Evolutionary conservation across 306 rosid genomes (phyloP).

Genomic region (Hippophae tibetana): DNA sequence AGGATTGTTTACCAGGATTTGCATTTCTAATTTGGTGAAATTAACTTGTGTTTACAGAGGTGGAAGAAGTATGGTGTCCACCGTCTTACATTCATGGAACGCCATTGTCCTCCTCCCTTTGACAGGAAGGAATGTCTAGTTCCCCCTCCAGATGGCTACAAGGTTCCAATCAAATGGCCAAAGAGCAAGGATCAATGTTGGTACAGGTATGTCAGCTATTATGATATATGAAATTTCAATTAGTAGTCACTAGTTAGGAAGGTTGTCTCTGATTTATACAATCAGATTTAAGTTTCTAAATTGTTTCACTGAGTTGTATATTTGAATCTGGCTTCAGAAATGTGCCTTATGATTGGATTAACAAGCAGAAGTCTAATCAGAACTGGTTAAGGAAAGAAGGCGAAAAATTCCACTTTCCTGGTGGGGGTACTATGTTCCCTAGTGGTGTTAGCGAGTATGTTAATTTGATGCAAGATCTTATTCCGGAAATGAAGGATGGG

Average conservation of each 20-base stretch:
- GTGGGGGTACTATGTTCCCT: constrained; percentile 99
- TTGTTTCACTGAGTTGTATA: constrained; percentile 4
- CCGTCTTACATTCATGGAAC: constrained; percentile 84
- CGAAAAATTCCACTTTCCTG: constrained; percentile 93
- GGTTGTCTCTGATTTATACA: too few relatives aligned
- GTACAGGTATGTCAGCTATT: constrained; percentile 59
- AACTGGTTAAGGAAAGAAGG: constrained; percentile 97
- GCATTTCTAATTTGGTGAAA: constrained; percentile 10
- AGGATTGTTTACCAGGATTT: not conserved
- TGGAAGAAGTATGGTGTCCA: constrained; percentile 78
- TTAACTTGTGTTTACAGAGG: constrained; percentile 46
- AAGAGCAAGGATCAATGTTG: constrained; percentile 87
- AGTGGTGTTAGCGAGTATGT: constrained; percentile 86
- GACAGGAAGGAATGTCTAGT: constrained; percentile 88
- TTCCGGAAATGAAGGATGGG: constrained; percentile 96
- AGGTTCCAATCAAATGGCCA: constrained; percentile 94
- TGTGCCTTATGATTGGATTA: constrained; percentile 98
- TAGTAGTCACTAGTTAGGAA: too few relatives aligned
- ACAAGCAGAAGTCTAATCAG: constrained; percentile 87
- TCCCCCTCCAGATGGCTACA: constrained; percentile 93
- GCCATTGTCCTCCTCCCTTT: constrained; percentile 79
- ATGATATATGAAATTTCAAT: too few relatives aligned
- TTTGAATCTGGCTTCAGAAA: constrained; percentile 47
- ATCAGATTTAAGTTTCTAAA: constrained; percentile 2
- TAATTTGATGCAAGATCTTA: constrained; percentile 78